Conservation (phyloP, 345 rosid genomes). For the Microcos paniculata region DNA sequence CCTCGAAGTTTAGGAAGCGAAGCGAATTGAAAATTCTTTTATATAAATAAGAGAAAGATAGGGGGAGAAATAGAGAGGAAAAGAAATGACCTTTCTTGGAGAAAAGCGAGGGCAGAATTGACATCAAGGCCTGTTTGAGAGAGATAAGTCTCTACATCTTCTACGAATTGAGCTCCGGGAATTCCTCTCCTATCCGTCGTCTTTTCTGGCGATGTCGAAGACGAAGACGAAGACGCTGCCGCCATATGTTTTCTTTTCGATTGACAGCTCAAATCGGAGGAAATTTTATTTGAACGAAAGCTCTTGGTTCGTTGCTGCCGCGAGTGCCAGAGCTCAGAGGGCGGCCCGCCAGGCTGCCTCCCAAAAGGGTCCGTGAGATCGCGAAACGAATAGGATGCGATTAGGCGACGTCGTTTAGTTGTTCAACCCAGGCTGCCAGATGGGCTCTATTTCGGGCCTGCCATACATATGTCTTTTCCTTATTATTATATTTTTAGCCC, state of each 20-base stretch:
- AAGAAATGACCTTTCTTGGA: constrained; percentile 74
- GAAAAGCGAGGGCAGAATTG: constrained; percentile 82
- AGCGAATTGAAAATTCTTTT: neutral
- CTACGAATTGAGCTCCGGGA: constrained; percentile 85
- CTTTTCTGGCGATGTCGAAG: constrained; percentile 19
- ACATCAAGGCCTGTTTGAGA: constrained; percentile 64
- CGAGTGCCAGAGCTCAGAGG: too few relatives aligned
- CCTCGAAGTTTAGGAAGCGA: neutral
- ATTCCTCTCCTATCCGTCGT: constrained; percentile 83
- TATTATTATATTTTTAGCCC: too few relatives aligned
- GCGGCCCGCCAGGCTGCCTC: too few relatives aligned
- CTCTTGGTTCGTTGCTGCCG: neutral
- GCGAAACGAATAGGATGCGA: too few relatives aligned
- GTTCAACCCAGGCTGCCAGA: too few relatives aligned
- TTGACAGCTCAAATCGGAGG: neutral
- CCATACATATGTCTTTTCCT: too few relatives aligned
- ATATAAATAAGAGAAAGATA: too few relatives aligned
- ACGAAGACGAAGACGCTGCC: constrained; percentile 36
- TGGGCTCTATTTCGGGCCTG: too few relatives aligned
- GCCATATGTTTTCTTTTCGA: constrained; percentile 3
- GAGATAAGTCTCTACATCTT: constrained; percentile 80
- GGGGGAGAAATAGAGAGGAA: neutral
- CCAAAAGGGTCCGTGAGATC: too few relatives aligned
- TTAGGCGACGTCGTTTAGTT: too few relatives aligned
- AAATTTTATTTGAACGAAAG: neutral